phyloP scores from a whole-genome alignment of 257 asterid genomes.

The Gardenia jasminoides region DNA sequence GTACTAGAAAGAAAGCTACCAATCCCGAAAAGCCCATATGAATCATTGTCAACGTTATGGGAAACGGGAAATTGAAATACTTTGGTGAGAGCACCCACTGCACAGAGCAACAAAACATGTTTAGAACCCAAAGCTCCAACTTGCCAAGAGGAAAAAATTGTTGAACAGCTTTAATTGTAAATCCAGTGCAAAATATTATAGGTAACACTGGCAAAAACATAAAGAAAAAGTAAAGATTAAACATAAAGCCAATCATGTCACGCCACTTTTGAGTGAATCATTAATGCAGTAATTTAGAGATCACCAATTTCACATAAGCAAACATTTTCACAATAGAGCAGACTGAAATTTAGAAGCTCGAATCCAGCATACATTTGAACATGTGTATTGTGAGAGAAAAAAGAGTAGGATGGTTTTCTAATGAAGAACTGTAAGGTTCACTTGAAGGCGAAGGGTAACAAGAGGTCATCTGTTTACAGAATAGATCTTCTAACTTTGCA shows the following conservation, averaged over 20 bases:
- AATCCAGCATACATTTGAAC: neutral
- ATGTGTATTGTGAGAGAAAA: neutral
- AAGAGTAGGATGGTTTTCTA: neutral
- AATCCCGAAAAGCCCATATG: conserved; percentile 98
- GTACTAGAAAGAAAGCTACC: conserved; percentile 87
- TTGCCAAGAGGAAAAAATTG: neutral
- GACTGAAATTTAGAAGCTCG: neutral
- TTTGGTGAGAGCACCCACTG: conserved; percentile 99
- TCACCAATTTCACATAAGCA: neutral
- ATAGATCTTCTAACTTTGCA: neutral
- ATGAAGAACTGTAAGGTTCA: neutral
- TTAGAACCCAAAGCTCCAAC: conserved; percentile 9
- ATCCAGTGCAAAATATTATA: neutral
- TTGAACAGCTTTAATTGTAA: neutral
- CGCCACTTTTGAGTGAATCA: neutral
- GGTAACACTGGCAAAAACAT: neutral
- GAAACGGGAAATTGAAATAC: conserved; percentile 92
- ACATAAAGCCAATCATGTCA: neutral
- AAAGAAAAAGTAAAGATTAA: neutral
- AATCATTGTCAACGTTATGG: conserved; percentile 95
- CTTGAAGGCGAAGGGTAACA: neutral
- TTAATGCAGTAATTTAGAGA: neutral
- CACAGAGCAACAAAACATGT: conserved; percentile 28
- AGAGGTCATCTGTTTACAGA: neutral
- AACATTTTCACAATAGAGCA: neutral